A percentile compares a stretch with the other conserved stretches of the same genome.
These are phyloP conservation scores for Cercospora beticola DNA, from an alignment of 2,329 filamentous ascomycete species.

Conservation along the genomic window DNA sequence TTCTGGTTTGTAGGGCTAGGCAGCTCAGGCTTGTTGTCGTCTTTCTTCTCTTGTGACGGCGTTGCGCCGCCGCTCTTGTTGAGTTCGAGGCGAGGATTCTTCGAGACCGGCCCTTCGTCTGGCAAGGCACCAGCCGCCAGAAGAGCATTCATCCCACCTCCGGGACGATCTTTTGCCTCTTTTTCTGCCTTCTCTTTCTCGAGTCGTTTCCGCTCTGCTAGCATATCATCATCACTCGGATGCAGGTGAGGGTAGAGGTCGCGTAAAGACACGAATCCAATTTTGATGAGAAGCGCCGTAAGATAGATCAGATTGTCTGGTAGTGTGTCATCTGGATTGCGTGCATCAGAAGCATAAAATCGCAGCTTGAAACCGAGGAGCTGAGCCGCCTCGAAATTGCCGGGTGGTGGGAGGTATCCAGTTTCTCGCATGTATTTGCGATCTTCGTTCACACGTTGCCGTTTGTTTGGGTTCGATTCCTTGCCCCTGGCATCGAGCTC, in stretches of 20 bases:
- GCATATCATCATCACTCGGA: conserved; percentile 81
- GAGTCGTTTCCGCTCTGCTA: conserved; percentile 66
- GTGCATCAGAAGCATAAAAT: conserved; percentile 82
- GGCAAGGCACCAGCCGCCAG: conserved; percentile 81
- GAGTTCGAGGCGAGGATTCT: conserved; percentile 50
- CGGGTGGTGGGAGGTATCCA: conserved; percentile 75
- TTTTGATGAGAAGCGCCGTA: conserved; percentile 88
- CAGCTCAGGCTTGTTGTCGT: conserved; percentile 51
- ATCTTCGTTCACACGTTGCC: conserved; percentile 56
- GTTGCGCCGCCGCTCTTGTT: conserved; percentile 41
- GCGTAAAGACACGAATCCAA: conserved; percentile 88
- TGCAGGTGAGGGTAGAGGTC: conserved; percentile 93
- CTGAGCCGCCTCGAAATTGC: conserved; percentile 90
- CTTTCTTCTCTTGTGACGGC: conserved; percentile 44
- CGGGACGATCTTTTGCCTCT: conserved; percentile 68
- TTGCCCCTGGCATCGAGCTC: conserved; percentile 41
- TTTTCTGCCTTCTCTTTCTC: conserved; percentile 75
- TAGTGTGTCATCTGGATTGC: conserved; percentile 72
- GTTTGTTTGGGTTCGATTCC: conserved; percentile 39
- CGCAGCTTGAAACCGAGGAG: conserved; percentile 94
- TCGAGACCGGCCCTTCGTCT: conserved; percentile 67
- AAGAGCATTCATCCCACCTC: conserved; percentile 74
- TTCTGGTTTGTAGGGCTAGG: conserved; percentile 87
- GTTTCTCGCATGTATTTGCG: conserved; percentile 77
- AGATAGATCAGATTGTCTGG: conserved; percentile 93